Conservation (phyloP, 441 rosid species). For the Daphne laureola region DNA sequence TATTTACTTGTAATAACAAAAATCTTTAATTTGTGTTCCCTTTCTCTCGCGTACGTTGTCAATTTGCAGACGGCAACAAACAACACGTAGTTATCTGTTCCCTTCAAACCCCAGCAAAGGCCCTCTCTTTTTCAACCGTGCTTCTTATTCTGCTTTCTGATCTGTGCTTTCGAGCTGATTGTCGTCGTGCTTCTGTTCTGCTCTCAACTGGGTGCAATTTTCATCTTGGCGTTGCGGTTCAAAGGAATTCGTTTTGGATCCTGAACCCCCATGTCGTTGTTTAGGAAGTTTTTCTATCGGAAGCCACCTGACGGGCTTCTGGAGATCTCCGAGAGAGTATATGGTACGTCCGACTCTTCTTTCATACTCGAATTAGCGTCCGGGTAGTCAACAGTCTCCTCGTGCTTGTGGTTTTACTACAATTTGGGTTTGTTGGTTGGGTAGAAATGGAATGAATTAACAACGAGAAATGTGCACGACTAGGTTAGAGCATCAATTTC, state of each 20-base stretch:
- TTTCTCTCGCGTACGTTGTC: constrained; percentile 31
- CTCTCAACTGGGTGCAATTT: constrained; percentile 32
- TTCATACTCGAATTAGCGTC: constrained; percentile 1
- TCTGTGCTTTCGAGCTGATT: constrained; percentile 20
- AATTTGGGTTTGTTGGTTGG: neutral
- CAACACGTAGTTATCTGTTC: constrained; percentile 29
- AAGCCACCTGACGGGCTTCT: constrained; percentile 83
- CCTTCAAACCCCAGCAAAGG: constrained; percentile 63
- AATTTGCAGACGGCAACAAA: constrained; percentile 31
- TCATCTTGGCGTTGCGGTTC: constrained; percentile 5
- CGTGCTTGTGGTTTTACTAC: neutral
- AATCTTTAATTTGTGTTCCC: constrained; percentile 22
- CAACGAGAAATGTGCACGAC: neutral
- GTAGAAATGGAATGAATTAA: neutral
- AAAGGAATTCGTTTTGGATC: constrained; percentile 20
- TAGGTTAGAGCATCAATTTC: neutral
- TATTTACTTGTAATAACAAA: constrained; percentile 5
- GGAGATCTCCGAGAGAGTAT: constrained; percentile 87
- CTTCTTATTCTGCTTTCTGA: constrained; percentile 9
- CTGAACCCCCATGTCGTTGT: constrained; percentile 51
- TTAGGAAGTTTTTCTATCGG: constrained; percentile 66
- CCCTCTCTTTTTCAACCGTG: constrained; percentile 13
- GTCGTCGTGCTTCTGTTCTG: constrained; percentile 10
- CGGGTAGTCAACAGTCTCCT: neutral
- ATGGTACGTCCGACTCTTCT: constrained; percentile 39